Base-by-base conservation (phyloP, 2,329 filamentous ascomycete genomes). In the Beauveria brongniartii region DNA sequence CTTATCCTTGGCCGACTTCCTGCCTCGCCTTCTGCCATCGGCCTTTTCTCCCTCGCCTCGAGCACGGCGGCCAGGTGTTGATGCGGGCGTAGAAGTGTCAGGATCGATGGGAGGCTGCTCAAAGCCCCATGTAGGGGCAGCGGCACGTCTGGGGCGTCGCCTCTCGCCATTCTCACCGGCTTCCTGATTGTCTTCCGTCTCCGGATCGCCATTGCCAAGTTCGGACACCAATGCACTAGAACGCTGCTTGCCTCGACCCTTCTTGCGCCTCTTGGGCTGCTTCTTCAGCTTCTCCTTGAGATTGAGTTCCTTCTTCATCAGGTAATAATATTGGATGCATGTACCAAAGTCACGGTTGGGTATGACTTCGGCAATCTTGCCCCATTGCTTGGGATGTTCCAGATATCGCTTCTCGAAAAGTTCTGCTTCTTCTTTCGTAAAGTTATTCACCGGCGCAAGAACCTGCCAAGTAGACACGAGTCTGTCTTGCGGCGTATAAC, bases 251-350 rank as follows among this genome's bases (percentile, higher is more conserved):
- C 77, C 79, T 67, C 83, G 73, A 69, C 79, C 74, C 78, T 82
- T 81, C 75, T 81, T 83, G 63, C 82, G 77, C 68, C 80, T 78
- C 71, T 80, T 83, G 62, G 80, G 83, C 72, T 83, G 85, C 74
- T 80, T 85, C 72, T 84, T 87, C 34, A 88, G 79, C 73, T 89
- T 90, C 69, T 90, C 88, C 71, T 92, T 91, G 63, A 92, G 86
- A 64, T 90, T 87, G 47, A 86, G 82, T 52, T 86, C 81, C 74
- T 88, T 88, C 75, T 86, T 94, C 70, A 88, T 90, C 64, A 90
- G 80, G 72, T 94, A 94, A 73, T 94, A 94, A 72, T 92, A 91
- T 69, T 91, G 88, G 66, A 94, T 94, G 72, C 88, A 91, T 52
- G 89, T 84, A 65, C 88, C 87, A 72, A 91, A 92, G 67, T 89